Percentiles rank a stretch among this genome's conserved stretches.
These are phyloP conservation scores for Saccharomycopsis microspora DNA, from an alignment of 805 yeast genomes.

Conservation along the genomic window DNA sequence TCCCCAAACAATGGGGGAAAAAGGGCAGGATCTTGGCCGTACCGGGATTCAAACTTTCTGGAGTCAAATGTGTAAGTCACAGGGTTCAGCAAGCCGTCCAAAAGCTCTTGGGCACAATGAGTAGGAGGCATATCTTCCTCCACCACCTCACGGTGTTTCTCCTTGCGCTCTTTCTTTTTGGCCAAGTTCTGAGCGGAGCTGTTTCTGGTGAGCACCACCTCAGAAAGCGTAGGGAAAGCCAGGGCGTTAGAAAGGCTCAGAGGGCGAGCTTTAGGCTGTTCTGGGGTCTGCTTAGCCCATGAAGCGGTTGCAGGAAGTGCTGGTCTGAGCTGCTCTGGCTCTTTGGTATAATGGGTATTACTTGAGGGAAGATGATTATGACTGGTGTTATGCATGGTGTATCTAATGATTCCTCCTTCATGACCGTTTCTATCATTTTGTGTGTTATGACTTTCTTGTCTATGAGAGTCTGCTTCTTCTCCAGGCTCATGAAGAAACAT, in stretches of 20 bases:
- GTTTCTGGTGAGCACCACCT: constrained; percentile 27
- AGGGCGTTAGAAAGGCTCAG: constrained; percentile 29
- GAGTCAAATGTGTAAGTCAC: constrained; percentile 16
- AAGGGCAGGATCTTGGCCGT: constrained; percentile 15
- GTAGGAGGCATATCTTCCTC: constrained; percentile 23
- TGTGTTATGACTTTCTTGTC: constrained; percentile 67
- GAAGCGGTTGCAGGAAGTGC: constrained; percentile 64
- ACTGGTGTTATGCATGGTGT: constrained; percentile 22
- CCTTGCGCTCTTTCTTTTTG: constrained; percentile 22
- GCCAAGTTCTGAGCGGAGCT: constrained; percentile 19
- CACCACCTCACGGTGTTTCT: constrained; percentile 21
- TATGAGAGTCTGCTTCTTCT: constrained; percentile 94
- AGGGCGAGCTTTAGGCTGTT: constrained; percentile 16
- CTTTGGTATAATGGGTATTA: background rate
- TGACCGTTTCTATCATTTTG: constrained; percentile 37
- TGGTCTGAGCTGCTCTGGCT: constrained; percentile 19
- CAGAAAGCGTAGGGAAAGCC: constrained; percentile 52
- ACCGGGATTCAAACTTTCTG: constrained; percentile 20
- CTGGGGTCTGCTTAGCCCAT: constrained; percentile 36
- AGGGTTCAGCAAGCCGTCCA: too few relatives aligned
- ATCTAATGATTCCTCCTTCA: constrained; percentile 21
- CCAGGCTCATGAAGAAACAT: constrained; percentile 99
- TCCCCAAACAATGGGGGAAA: constrained; percentile 28
- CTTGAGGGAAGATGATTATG: background rate
- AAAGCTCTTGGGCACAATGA: too few relatives aligned